phyloP scores from a whole-genome alignment of 1,139 yeast species.

The Nakaseomyces sp. region DNA sequence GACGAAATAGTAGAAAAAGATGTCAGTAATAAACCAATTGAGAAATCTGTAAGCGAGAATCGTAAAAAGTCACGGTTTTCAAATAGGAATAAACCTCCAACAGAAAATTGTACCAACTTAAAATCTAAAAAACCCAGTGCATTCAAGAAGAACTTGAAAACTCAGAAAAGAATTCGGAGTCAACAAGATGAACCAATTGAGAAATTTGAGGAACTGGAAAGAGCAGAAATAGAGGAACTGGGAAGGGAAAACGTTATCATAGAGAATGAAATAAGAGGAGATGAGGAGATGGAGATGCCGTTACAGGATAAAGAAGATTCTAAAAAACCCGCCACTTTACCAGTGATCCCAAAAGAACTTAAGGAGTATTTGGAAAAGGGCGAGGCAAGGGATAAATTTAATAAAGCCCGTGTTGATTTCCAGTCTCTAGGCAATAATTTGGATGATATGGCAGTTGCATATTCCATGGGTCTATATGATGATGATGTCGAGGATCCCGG shows the following conservation, averaged over 20 bases:
- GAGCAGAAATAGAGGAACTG: not conserved
- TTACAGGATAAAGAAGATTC: not conserved
- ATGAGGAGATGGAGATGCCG: not conserved
- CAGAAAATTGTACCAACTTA: not conserved
- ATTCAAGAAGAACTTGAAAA: not conserved
- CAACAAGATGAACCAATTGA: not conserved
- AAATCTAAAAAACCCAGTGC: not conserved
- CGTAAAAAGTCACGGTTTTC: not conserved
- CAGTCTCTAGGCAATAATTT: constrained; percentile 37
- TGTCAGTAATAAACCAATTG: constrained; percentile 6
- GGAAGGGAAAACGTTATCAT: not conserved
- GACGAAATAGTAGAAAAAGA: constrained; percentile 4
- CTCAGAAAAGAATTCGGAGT: not conserved
- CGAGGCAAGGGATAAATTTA: not conserved
- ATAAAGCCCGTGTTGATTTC: constrained; percentile 35
- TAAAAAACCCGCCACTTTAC: not conserved
- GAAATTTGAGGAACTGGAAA: not conserved
- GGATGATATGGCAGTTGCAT: constrained; percentile 55
- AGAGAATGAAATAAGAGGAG: not conserved
- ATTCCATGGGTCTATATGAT: constrained; percentile 50
- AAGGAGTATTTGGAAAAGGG: constrained; percentile 7
- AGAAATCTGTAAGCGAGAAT: not conserved
- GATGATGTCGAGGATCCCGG: constrained; percentile 53
- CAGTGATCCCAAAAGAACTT: constrained; percentile 3
- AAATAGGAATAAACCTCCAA: constrained; percentile 5